A percentile compares a stretch with the other conserved stretches of the same genome.
Evolutionary conservation across 1,284 basidiomycete genomes (phyloP).

Genomic region (Cutaneotrichosporon sp.): DNA sequence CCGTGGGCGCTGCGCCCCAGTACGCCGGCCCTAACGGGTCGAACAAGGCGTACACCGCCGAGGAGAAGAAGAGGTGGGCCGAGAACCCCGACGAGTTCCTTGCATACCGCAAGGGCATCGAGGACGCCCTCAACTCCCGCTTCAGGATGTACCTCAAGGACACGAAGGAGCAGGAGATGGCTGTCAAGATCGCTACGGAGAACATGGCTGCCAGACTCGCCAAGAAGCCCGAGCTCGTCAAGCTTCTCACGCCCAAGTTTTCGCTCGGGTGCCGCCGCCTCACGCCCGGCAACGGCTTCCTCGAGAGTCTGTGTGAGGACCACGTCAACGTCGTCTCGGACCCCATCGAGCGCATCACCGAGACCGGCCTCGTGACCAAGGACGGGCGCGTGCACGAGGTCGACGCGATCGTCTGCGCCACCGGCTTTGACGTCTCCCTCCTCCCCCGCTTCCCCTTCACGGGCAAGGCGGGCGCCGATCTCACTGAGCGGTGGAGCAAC

Average conservation of each 20-base stretch:
- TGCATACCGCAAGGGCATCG: slow-evolving; percentile 14
- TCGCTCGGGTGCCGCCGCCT: slow-evolving; percentile 42
- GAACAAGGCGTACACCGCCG: slow-evolving; percentile 13
- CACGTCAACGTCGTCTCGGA: slow-evolving; percentile 31
- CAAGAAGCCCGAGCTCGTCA: slow-evolving; percentile 26
- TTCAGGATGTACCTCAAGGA: slow-evolving; percentile 22
- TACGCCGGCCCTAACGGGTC: slow-evolving; percentile 27
- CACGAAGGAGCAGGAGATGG: not conserved
- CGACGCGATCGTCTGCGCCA: slow-evolving; percentile 37
- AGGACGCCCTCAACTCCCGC: slow-evolving; percentile 29
- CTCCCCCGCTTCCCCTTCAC: slow-evolving; percentile 36
- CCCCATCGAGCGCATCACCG: slow-evolving; percentile 27
- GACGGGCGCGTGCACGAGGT: slow-evolving; percentile 30
- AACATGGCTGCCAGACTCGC: slow-evolving; percentile 25
- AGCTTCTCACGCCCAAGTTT: slow-evolving; percentile 28
- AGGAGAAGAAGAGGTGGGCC: not conserved
- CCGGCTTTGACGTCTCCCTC: slow-evolving; percentile 39
- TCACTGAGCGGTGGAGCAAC: slow-evolving; percentile 39
- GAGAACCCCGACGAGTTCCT: not conserved
- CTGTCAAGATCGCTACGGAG: not conserved
- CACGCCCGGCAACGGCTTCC: slow-evolving; percentile 47
- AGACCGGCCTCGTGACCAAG: slow-evolving; percentile 28
- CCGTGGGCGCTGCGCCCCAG: not conserved
- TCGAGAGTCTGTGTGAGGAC: slow-evolving; percentile 40
- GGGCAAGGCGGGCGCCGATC: slow-evolving; percentile 28